Evolutionary conservation across 257 asterid genomes (phyloP).

Genomic region (Solanum paucissectum): DNA sequence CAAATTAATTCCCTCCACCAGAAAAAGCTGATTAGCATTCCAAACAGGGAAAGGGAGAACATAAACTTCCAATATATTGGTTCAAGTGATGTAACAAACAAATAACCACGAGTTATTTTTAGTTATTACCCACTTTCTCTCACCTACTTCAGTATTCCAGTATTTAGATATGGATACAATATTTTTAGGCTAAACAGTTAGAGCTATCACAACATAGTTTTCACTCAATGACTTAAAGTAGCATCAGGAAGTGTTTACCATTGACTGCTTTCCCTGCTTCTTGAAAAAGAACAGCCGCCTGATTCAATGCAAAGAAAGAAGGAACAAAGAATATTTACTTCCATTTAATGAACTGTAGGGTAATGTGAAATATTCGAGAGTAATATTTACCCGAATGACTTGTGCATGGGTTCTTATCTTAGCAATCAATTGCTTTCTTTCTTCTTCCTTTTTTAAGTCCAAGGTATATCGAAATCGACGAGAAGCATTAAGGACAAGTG

Average conservation of each 20-base stretch:
- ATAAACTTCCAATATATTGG: not conserved
- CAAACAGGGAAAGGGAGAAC: not conserved
- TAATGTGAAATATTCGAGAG: not conserved
- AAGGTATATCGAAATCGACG: slow-evolving; percentile 88
- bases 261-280: slow-evolving; percentile 40
- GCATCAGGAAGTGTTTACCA: slow-evolving; percentile 27
- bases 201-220: not conserved
- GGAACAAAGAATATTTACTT: not conserved
- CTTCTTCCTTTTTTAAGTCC: slow-evolving; percentile 91
- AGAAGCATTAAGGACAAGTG: slow-evolving; percentile 88
- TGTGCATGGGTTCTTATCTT: slow-evolving; percentile 88
- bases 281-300: slow-evolving; percentile 94
- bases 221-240: slow-evolving; percentile 1
- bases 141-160: not conserved
- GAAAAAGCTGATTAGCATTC: not conserved
- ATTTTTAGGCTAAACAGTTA: not conserved
- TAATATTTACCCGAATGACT: slow-evolving; percentile 65
- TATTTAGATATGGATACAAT: not conserved
- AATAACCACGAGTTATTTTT: not conserved
- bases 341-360: not conserved
- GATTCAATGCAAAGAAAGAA: slow-evolving; percentile 10
- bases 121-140: not conserved
- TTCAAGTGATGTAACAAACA: not conserved
- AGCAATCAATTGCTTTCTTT: slow-evolving; percentile 59
- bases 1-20: not conserved